phyloP scores from a whole-genome alignment of 2,329 filamentous ascomycete genomes.

The Talaromyces sp. region DNA sequence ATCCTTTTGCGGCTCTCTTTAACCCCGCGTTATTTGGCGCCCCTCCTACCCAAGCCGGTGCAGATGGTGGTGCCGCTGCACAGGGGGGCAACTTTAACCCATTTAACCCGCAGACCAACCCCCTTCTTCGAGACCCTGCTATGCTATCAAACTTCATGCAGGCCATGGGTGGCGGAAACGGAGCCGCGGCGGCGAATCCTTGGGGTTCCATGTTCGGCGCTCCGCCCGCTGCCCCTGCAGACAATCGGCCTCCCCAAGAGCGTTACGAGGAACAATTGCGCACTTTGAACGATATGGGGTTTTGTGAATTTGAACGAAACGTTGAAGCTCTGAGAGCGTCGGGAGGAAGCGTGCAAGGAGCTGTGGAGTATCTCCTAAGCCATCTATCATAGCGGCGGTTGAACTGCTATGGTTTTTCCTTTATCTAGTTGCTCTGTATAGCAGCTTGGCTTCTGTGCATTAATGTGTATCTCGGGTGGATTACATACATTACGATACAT shows the following conservation, averaged over 20 bases:
- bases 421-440: background rate
- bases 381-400: constrained; percentile 17
- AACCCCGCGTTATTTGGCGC: constrained; percentile 36
- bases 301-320: constrained; percentile 93
- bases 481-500: background rate
- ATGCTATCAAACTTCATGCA: constrained; percentile 54
- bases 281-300: constrained; percentile 98
- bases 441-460: background rate
- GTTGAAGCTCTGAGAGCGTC: constrained; percentile 79
- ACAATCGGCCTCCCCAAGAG: constrained; percentile 89
- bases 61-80: constrained; percentile 23
- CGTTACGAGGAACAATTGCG: constrained; percentile 82
- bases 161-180: constrained; percentile 31
- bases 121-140: constrained; percentile 55
- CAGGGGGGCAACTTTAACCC: constrained; percentile 36
- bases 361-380: constrained; percentile 36
- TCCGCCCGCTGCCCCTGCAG: constrained; percentile 53
- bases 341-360: constrained; percentile 90
- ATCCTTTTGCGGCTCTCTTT: constrained; percentile 66
- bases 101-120: constrained; percentile 44
- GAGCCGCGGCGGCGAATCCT: constrained; percentile 31
- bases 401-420: background rate
- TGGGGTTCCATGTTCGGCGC: constrained; percentile 46
- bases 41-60: constrained; percentile 20
- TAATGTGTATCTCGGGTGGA: background rate